A percentile compares a stretch with the other conserved stretches of the same genome.
Conservation (phyloP, 2,329 filamentous ascomycete species). For the Emergomyces orientalis region DNA sequence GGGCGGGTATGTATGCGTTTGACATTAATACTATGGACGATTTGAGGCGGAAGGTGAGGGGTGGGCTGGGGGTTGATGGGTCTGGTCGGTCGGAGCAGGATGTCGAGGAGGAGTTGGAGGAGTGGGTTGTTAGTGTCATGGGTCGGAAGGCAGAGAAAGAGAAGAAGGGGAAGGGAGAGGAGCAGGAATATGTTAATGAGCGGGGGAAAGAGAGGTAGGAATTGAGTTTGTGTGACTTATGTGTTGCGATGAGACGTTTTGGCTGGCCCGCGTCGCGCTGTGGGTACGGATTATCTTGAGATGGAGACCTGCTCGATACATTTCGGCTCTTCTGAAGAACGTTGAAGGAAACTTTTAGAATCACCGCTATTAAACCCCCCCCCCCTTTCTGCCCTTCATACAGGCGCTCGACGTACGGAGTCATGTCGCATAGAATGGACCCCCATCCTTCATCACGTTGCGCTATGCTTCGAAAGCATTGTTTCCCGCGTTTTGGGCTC, state of each 20-base stretch:
- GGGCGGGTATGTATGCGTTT: conserved; percentile 65
- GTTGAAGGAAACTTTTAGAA: not conserved
- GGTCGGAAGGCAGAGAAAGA: conserved; percentile 41
- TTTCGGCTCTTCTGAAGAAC: not conserved
- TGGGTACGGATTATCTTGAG: not conserved
- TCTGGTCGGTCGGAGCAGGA: conserved; percentile 42
- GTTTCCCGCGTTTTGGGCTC: not conserved
- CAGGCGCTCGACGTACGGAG: not conserved
- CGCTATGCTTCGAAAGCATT: not conserved
- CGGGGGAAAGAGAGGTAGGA: conserved; percentile 15
- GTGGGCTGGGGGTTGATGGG: conserved; percentile 49
- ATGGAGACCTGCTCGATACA: not conserved
- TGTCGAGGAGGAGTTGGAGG: conserved; percentile 45
- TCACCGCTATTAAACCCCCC: not conserved
- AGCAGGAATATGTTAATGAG: conserved; percentile 15
- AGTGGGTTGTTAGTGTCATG: conserved; percentile 43
- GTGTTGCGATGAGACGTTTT: not conserved
- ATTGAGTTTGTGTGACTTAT: not conserved
- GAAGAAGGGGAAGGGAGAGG: conserved; percentile 27
- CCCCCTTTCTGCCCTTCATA: not conserved
- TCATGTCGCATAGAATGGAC: not conserved
- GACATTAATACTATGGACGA: conserved; percentile 65
- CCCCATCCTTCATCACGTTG: not conserved
- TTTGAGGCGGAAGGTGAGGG: conserved; percentile 51
- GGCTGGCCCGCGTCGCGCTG: not conserved